Base-by-base conservation (phyloP, 2,329 filamentous ascomycete genomes). In the Colletotrichum chlorophyti region DNA sequence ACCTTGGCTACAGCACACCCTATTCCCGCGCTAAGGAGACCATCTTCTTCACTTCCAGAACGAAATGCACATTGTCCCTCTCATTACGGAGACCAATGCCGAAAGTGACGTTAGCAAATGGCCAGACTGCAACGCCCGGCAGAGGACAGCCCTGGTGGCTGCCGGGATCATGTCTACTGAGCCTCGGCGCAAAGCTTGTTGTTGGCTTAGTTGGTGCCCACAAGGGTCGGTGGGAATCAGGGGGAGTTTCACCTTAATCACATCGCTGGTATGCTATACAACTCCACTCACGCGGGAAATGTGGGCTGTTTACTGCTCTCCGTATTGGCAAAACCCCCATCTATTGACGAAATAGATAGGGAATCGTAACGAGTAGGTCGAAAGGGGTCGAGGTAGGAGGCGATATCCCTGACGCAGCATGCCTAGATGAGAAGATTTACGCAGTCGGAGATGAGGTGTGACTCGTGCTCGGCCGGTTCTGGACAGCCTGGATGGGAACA, bases 171-270 rank as follows among this genome's bases (percentile, higher is more conserved):
- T n/a, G n/a, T n/a, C n/a, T 47, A 35, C 48, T 53, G 47, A 47
- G 48, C 41, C 23, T 58, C 54, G 49, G 54, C 48, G 34, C 27
- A 47, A 53, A 58, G 54, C 54, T 53, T 58, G 27, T 46, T 53
- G 54, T 26, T 32, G 53, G 48, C 41, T 29, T 46, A 58, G 54
- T 34, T 48, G 40, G 41, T 47, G 46, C 24, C 15, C 38, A 26
- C 37, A n/a, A 24, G 29, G 31, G 37, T 51, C 23, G 19, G 14
- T 32, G 29, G 21, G 6, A 53, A 31, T 45, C 31, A 53, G 49
- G 49, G 41, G 49, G 32, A 10, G 54, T 58, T 53, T 58, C 54
- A 58, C 32, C 21, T 53, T 51, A 21, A 57, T 31, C 9, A 35
- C 31, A 26, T 10, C 11, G 27, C 37, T n/a, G 38, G 12, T n/a